Evolutionary conservation across 352 stramenopile genomes (phyloP).

Genomic region (Bremia lactucae): DNA sequence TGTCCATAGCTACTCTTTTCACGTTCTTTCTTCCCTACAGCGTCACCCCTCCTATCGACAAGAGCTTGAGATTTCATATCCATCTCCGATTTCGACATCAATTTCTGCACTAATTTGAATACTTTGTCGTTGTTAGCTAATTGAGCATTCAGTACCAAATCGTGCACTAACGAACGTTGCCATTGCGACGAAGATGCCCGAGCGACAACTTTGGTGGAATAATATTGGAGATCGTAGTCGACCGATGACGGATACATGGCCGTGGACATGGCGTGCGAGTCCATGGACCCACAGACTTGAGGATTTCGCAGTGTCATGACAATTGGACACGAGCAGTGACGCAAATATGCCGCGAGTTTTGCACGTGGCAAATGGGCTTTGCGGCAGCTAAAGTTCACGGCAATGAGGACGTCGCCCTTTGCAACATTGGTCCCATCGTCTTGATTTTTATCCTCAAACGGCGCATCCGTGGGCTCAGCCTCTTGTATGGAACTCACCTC

Average conservation of each 20-base stretch:
- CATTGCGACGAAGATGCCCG: constrained; percentile 60
- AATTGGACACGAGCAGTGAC: constrained; percentile 36
- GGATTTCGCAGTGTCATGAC: constrained; percentile 59
- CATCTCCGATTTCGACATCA: constrained; percentile 13
- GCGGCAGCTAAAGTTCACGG: constrained; percentile 42
- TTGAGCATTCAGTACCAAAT: constrained; percentile 33
- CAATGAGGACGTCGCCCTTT: constrained; percentile 53
- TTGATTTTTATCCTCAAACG: constrained; percentile 1
- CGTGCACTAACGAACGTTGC: constrained; percentile 44
- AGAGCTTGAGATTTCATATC: constrained; percentile 8
- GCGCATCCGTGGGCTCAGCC: constrained; percentile 1
- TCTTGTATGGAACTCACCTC: constrained; percentile 49
- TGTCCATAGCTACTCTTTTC: too few relatives aligned
- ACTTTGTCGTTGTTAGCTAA: constrained; percentile 8
- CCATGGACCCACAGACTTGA: constrained; percentile 42
- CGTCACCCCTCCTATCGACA: constrained; percentile 7
- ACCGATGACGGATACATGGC: constrained; percentile 63
- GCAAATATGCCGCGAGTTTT: constrained; percentile 32
- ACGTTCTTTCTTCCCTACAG: constrained; percentile 12
- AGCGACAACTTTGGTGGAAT: constrained; percentile 28
- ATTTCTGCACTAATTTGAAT: constrained; percentile 18
- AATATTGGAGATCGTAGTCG: constrained; percentile 34
- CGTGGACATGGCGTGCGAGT: constrained; percentile 51
- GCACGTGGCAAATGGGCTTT: constrained; percentile 40
- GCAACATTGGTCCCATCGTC: constrained; percentile 18